Conservation (phyloP, 2,329 filamentous ascomycete genomes). For the Aspergillus luchuensis region DNA sequence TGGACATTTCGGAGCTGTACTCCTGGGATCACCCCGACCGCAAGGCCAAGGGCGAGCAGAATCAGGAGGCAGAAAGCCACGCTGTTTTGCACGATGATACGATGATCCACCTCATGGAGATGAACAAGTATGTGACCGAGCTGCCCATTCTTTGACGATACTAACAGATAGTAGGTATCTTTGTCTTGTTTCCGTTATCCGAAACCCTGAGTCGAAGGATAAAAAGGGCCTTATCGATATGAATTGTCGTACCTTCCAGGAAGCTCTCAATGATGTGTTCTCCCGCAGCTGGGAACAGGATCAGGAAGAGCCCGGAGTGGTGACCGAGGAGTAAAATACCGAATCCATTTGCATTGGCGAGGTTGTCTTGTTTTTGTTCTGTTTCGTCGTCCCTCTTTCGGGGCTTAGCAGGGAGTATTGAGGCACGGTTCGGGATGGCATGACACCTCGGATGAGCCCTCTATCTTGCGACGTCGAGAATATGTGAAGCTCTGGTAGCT, state of each 20-base stretch:
- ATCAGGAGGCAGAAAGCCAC: slow-evolving; percentile 62
- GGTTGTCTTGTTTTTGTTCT: not conserved
- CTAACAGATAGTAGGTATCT: slow-evolving; percentile 54
- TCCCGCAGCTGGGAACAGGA: slow-evolving; percentile 52
- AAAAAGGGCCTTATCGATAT: slow-evolving; percentile 68
- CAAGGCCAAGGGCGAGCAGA: slow-evolving; percentile 46
- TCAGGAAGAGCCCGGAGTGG: slow-evolving; percentile 24
- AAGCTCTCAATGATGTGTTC: slow-evolving; percentile 64
- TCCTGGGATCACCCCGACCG: slow-evolving; percentile 64
- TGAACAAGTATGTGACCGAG: slow-evolving; percentile 60
- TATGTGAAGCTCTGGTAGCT: slow-evolving; percentile 9
- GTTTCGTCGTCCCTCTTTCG: not conserved
- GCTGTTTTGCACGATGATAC: slow-evolving; percentile 63
- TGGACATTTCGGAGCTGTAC: slow-evolving; percentile 94
- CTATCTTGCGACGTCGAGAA: not conserved
- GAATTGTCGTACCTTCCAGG: slow-evolving; percentile 65
- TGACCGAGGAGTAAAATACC: not conserved
- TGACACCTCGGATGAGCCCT: not conserved
- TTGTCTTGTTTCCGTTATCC: slow-evolving; percentile 66
- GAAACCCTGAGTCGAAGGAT: slow-evolving; percentile 64
- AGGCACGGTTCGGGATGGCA: not conserved
- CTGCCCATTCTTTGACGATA: not conserved
- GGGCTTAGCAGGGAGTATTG: slow-evolving; percentile 2
- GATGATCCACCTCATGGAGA: slow-evolving; percentile 67
- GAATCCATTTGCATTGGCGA: not conserved